Percentiles rank a stretch among this genome's conserved stretches.
phyloP scores from a whole-genome alignment of 257 asterid genomes.

The Sherardia arvensis region DNA sequence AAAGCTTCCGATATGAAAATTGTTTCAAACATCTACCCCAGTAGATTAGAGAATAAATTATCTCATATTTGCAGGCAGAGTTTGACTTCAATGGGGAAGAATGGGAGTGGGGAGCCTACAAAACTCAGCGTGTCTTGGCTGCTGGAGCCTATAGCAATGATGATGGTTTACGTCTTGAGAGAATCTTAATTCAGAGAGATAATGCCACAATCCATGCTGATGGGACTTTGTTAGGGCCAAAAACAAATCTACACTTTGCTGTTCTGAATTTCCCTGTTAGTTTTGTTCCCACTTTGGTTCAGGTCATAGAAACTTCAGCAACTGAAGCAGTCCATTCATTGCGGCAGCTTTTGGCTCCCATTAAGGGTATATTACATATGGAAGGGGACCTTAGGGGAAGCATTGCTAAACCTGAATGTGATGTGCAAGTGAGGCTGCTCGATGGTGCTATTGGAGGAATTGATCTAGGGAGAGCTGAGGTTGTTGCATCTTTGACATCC shows the following conservation, averaged over 20 bases:
- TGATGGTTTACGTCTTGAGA: constrained; percentile 96
- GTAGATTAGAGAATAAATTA: background rate
- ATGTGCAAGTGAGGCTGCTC: constrained; percentile 93
- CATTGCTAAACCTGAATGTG: constrained; percentile 94
- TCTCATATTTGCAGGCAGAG: constrained; percentile 57
- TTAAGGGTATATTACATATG: constrained; percentile 93
- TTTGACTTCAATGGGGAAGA: constrained; percentile 97
- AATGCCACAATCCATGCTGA: constrained; percentile 98
- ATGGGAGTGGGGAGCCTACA: constrained; percentile 99
- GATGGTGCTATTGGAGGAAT: constrained; percentile 97
- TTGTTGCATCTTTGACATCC: constrained; percentile 95
- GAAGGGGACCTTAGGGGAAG: constrained; percentile 99
- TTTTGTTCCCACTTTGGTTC: constrained; percentile 85
- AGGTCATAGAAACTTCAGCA: constrained; percentile 89
- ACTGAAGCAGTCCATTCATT: constrained; percentile 84
- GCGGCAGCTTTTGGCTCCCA: constrained; percentile 80
- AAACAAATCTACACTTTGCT: constrained; percentile 92
- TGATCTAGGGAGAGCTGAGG: constrained; percentile 92
- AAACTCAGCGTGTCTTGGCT: constrained; percentile 89
- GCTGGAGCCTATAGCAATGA: constrained; percentile 93
- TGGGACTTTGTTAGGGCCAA: constrained; percentile 92
- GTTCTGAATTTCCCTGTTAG: constrained; percentile 92
- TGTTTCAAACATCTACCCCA: background rate
- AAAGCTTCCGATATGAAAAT: background rate
- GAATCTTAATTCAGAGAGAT: constrained; percentile 89